phyloP scores from a whole-genome alignment of 208 protist species.

The Acanthamoeba triangularis region DNA sequence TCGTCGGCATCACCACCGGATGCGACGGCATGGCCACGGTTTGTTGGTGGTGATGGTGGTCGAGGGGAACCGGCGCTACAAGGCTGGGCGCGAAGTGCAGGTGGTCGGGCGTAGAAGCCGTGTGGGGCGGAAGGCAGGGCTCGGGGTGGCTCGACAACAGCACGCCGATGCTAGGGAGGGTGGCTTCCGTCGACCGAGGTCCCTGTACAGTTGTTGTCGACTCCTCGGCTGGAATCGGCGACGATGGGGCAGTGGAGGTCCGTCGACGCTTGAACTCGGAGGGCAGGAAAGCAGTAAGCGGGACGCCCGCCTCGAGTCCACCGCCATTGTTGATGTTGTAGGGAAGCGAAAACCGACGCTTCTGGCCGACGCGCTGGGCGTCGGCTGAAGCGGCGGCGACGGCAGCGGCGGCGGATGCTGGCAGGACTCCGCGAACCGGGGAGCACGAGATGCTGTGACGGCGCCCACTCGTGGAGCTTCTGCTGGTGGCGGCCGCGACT shows the following conservation, averaged over 20 bases:
- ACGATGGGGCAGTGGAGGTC: neutral
- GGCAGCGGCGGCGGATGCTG: neutral
- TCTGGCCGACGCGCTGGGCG: neutral
- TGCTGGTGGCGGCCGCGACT: neutral
- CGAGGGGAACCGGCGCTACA: neutral
- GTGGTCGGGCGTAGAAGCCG: neutral
- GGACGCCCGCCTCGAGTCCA: neutral
- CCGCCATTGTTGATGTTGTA: neutral
- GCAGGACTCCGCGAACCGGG: neutral
- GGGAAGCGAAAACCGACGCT: neutral
- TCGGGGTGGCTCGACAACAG: neutral
- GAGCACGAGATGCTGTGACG: constrained; percentile 35
- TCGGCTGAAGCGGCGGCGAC: neutral
- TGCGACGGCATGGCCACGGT: no score
- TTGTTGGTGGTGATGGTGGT: neutral
- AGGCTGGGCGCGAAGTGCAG: neutral
- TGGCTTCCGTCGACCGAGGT: neutral
- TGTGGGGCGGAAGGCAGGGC: neutral
- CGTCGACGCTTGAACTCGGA: constrained; percentile 43
- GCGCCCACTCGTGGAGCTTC: neutral
- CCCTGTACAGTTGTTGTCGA: no score
- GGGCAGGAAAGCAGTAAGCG: constrained; percentile 26
- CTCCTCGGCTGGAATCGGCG: no score
- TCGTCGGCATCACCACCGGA: neutral
- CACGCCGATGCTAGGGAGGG: neutral